Evolutionary conservation across 2,329 filamentous ascomycete species (phyloP).

Genomic region (Lachnellula arida): DNA sequence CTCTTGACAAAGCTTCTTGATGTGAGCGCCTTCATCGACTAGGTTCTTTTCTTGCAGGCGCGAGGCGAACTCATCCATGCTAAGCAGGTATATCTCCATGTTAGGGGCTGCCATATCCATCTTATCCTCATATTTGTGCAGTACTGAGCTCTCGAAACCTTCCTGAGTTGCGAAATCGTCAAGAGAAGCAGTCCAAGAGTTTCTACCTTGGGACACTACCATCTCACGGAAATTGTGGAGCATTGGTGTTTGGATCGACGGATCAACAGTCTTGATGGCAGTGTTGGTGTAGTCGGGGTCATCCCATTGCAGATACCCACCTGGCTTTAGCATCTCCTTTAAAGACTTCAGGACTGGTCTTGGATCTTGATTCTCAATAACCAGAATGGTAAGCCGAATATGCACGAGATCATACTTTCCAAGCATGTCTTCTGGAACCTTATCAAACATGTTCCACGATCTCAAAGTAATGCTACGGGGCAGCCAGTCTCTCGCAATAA

Average conservation of each 20-base stretch:
- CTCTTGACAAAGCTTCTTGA: neutral
- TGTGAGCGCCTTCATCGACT: neutral
- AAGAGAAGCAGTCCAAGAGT: neutral
- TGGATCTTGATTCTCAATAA: neutral
- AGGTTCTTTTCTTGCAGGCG: neutral
- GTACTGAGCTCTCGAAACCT: neutral
- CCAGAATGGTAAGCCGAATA: neutral
- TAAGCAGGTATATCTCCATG: constrained; percentile 1
- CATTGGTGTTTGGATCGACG: neutral
- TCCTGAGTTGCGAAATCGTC: neutral
- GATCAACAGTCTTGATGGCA: neutral
- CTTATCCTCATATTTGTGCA: neutral
- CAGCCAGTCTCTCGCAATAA: neutral
- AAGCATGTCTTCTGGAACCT: neutral
- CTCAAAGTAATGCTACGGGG: neutral
- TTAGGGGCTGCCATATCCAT: neutral
- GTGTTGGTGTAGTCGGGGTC: constrained; percentile 3
- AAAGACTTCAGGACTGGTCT: neutral
- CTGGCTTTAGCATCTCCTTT: constrained; percentile 2
- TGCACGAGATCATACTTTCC: constrained; percentile 2
- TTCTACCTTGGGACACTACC: neutral
- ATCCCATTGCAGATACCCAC: constrained; percentile 2
- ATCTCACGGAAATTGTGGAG: neutral
- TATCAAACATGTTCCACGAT: neutral
- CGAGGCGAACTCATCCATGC: constrained; percentile 1